Evolutionary conservation across 1,139 yeast genomes (phyloP).

Genomic region (Debaryomyces nepalensis): DNA sequence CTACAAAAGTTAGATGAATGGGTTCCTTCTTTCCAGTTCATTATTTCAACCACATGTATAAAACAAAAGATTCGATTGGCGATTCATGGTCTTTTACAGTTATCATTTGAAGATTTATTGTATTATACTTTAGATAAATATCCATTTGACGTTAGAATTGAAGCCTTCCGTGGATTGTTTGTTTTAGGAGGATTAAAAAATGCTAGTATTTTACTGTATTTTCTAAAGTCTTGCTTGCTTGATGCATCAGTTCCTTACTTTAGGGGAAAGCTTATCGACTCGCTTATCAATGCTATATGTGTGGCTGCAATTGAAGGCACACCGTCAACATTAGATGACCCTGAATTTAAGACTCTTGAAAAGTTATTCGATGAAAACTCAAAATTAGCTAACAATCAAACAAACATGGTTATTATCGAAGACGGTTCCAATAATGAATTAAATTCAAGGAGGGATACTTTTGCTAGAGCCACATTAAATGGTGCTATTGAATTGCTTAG

Average conservation of each 20-base stretch:
- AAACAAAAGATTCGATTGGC: constrained; percentile 65
- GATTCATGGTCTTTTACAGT: constrained; percentile 55
- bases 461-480: constrained; percentile 51
- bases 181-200: constrained; percentile 79
- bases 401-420: constrained; percentile 53
- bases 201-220: constrained; percentile 59
- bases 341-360: constrained; percentile 53
- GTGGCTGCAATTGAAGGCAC: constrained; percentile 71
- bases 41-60: constrained; percentile 61
- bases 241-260: constrained; percentile 57
- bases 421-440: constrained; percentile 52
- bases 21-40: constrained; percentile 74
- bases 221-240: constrained; percentile 59
- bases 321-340: constrained; percentile 58
- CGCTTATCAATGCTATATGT: constrained; percentile 59
- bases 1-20: constrained; percentile 82
- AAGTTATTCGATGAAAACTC: constrained; percentile 27
- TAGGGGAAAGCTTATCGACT: constrained; percentile 52
- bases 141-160: constrained; percentile 59
- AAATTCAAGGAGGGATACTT: constrained; percentile 48
- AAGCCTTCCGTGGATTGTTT: constrained; percentile 73
- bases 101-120: constrained; percentile 56
- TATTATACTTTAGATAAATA: constrained; percentile 56
- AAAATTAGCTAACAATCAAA: constrained; percentile 20
- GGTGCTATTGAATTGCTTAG: constrained; percentile 73